These are phyloP conservation scores for Pythium periplocum DNA, from an alignment of 352 stramenopile genomes.

Conservation along the genomic window DNA sequence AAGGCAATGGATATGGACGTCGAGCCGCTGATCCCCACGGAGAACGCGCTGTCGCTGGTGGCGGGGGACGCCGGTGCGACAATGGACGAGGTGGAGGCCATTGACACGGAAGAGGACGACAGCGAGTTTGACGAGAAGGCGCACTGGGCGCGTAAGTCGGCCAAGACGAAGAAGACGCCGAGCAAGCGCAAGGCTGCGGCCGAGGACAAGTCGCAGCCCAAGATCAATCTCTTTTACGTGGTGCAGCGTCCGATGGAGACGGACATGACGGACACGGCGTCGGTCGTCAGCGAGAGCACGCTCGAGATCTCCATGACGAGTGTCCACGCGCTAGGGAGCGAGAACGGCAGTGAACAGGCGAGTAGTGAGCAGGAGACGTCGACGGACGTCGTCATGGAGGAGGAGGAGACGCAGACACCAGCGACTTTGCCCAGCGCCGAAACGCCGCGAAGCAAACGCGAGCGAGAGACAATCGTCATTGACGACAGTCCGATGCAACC, in stretches of 20 bases:
- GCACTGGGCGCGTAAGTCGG: slow-evolving; percentile 47
- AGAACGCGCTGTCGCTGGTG: background rate
- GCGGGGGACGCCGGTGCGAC: background rate
- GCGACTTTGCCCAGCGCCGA: no score
- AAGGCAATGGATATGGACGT: no score
- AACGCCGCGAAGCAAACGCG: background rate
- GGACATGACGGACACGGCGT: background rate
- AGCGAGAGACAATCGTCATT: slow-evolving; percentile 1
- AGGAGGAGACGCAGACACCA: no score
- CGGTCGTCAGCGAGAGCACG: background rate
- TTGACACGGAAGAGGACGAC: slow-evolving; percentile 71
- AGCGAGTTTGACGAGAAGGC: slow-evolving; percentile 63
- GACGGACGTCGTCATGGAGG: no score
- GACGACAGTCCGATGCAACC: background rate
- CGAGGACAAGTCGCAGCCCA: slow-evolving; percentile 46
- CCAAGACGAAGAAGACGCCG: slow-evolving; percentile 27
- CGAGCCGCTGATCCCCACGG: no score
- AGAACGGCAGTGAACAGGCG: no score
- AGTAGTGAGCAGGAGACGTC: no score
- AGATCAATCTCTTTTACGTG: slow-evolving; percentile 62
- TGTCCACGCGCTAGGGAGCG: no score
- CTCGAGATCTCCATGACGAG: no score
- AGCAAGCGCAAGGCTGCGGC: slow-evolving; percentile 14
- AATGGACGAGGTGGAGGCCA: slow-evolving; percentile 32
- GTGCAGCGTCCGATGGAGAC: background rate